Conservation (phyloP, 2,329 filamentous ascomycete genomes). For the Cladobotryum mycophilum region DNA sequence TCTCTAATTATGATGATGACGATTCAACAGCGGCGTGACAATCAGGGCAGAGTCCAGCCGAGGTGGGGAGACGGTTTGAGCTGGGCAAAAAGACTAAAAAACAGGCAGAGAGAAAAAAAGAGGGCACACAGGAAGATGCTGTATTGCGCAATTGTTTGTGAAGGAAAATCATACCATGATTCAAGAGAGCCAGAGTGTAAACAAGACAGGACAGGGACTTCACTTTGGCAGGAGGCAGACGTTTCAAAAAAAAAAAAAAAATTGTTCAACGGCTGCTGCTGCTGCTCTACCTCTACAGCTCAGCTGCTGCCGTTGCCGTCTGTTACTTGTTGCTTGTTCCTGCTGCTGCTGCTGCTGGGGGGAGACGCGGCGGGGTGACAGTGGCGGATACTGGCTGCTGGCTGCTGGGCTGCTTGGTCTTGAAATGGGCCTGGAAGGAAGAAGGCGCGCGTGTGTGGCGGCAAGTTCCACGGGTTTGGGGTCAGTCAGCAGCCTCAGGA, state of each 20-base stretch:
- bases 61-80: neutral
- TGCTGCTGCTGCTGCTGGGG: neutral
- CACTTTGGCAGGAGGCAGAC: neutral
- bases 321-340: neutral
- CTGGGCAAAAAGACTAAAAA: no score
- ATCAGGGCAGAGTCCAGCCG: neutral
- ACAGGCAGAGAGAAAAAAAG: neutral
- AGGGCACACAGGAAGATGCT: neutral
- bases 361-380: neutral
- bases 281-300: neutral
- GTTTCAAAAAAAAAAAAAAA: neutral
- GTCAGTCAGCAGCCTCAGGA: neutral
- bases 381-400: neutral
- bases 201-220: neutral
- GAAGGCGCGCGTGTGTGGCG: conserved; percentile 12
- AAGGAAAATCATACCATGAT: neutral
- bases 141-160: neutral
- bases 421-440: neutral
- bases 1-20: neutral
- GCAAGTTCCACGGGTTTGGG: neutral
- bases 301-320: neutral
- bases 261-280: neutral
- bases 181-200: neutral
- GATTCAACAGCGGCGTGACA: neutral
- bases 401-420: neutral